A percentile compares a stretch with the other conserved stretches of the same genome.
Evolutionary conservation across 345 rosid species (phyloP).

Genomic region (Hevea brasiliensis): DNA sequence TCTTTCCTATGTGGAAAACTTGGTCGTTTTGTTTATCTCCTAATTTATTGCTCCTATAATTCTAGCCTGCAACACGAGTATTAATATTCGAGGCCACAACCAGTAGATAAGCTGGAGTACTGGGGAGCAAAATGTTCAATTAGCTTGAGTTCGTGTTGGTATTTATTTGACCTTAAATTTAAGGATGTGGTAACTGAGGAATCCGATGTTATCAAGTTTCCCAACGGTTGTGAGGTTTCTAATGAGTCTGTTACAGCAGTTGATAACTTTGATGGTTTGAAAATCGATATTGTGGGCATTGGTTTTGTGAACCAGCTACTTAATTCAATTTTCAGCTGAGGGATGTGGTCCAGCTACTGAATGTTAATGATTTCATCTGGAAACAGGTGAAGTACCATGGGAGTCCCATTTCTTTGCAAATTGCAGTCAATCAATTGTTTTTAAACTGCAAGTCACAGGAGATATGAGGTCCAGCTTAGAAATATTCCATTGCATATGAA

Average conservation of each 20-base stretch:
- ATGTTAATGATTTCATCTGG: neutral
- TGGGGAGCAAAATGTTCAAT: no score
- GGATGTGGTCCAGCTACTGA: conserved; percentile 5
- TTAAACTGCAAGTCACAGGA: neutral
- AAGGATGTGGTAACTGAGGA: neutral
- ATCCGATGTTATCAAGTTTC: neutral
- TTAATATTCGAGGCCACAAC: neutral
- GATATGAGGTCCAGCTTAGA: conserved; percentile 26
- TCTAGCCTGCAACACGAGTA: neutral
- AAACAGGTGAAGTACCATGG: neutral
- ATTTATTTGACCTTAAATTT: neutral
- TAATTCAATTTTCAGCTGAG: neutral
- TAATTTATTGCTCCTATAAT: neutral
- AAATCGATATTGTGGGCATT: neutral
- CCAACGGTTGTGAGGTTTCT: neutral
- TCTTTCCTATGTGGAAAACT: conserved; percentile 1
- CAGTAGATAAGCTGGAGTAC: neutral
- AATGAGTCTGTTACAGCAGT: neutral
- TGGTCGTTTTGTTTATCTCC: neutral
- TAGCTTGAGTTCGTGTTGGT: neutral
- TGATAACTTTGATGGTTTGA: neutral
- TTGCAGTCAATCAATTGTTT: neutral
- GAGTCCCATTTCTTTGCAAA: neutral
- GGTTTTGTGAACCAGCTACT: neutral
- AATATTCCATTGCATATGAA: neutral